Percentiles rank a stretch among this genome's conserved stretches.
phyloP scores from a whole-genome alignment of 768 basidiomycete genomes.

The Trametes meyenii region DNA sequence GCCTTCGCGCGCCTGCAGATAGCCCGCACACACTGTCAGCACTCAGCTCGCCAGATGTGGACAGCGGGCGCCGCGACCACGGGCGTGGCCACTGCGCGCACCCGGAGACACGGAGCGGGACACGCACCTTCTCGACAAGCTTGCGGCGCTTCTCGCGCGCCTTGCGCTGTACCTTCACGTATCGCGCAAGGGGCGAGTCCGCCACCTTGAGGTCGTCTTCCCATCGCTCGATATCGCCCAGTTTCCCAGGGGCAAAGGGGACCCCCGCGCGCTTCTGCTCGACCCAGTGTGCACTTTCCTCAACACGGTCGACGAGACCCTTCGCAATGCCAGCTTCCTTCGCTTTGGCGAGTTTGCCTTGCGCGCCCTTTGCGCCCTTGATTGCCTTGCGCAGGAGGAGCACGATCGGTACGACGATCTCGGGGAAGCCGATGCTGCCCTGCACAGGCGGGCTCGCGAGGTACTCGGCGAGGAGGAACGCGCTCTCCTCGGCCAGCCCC shows the following conservation, averaged over 20 bases:
- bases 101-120: not conserved
- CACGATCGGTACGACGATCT: slow-evolving; percentile 80
- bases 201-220: slow-evolving; percentile 61
- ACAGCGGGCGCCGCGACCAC: not conserved
- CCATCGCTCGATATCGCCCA: slow-evolving; percentile 74
- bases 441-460: slow-evolving; percentile 70
- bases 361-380: slow-evolving; percentile 55
- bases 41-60: not conserved
- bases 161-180: slow-evolving; percentile 81
- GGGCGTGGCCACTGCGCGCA: not conserved
- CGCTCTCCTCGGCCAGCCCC: slow-evolving; percentile 78
- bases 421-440: slow-evolving; percentile 91
- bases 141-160: slow-evolving; percentile 71
- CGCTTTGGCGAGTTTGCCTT: slow-evolving; percentile 28
- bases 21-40: not conserved
- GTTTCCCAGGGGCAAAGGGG: slow-evolving; percentile 72
- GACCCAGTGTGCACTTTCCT: slow-evolving; percentile 82
- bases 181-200: slow-evolving; percentile 79
- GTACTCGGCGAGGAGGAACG: slow-evolving; percentile 82
- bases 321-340: slow-evolving; percentile 73
- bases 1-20: slow-evolving; percentile 63
- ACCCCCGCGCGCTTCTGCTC: slow-evolving; percentile 71
- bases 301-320: slow-evolving; percentile 81
- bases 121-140: slow-evolving; percentile 71
- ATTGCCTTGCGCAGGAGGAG: slow-evolving; percentile 72